These are phyloP conservation scores for Tarenaya hassleriana DNA, from an alignment of 345 rosid species.

Conservation along the genomic window DNA sequence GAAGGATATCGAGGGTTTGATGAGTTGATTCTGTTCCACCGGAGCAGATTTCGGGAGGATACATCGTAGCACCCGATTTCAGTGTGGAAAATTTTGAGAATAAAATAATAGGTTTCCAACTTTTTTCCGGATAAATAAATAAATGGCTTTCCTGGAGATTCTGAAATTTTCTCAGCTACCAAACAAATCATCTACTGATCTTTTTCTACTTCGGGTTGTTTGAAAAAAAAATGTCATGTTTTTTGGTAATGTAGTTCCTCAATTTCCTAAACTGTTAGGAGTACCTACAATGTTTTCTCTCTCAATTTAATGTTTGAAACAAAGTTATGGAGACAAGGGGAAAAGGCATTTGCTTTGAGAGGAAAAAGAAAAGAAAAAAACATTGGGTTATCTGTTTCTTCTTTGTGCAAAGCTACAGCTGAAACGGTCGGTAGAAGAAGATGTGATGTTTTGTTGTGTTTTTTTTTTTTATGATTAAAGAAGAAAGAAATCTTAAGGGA, in stretches of 20 bases:
- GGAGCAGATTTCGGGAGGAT: background rate
- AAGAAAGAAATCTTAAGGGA: constrained; percentile 23
- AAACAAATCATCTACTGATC: constrained; percentile 4
- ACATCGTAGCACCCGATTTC: background rate
- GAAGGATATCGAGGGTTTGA: background rate
- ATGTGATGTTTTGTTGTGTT: constrained; percentile 16
- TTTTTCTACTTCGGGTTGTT: constrained; percentile 12
- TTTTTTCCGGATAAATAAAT: constrained; percentile 21
- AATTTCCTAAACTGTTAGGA: constrained; percentile 2
- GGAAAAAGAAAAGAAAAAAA: constrained; percentile 14
- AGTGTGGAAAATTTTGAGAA: background rate
- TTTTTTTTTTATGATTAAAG: constrained; percentile 39
- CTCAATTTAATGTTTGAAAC: background rate
- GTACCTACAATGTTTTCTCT: background rate
- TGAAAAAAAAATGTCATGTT: background rate
- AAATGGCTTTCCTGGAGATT: background rate
- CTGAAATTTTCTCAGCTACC: constrained; percentile 8
- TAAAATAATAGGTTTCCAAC: background rate
- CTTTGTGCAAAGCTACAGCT: constrained; percentile 25
- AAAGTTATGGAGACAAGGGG: background rate
- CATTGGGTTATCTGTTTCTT: background rate
- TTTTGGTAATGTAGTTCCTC: constrained; percentile 13
- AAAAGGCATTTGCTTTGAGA: background rate
- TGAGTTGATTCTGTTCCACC: background rate
- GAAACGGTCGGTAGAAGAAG: constrained; percentile 25